Base-by-base conservation (phyloP, 108 stramenopile genomes). In the Nitzschia sp. region DNA sequence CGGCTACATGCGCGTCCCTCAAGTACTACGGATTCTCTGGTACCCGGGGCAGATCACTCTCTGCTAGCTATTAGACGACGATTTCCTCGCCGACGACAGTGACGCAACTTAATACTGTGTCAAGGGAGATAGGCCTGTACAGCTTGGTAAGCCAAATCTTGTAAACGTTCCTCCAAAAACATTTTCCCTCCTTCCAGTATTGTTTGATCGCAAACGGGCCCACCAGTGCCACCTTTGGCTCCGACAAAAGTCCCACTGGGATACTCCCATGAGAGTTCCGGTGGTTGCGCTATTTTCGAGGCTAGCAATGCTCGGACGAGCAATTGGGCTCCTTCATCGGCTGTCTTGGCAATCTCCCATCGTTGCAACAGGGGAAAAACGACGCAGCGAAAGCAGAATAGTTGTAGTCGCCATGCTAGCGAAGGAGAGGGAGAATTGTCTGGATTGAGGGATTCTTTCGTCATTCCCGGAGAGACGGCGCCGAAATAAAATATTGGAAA, bases 121-220 rank as follows among this genome's bases (percentile, higher is more conserved):
- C 38, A 41, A 41, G 48, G 19, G 19, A 50, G 13, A 22, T 50
- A 50, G 17, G 19, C 16, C 17, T 35, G 69, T 1, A 70, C 47
- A 4, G 44, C 69, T 17, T 48, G 27, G 26, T 31, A 70, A 16
- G 58, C 69, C 32, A 36, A 35, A 0, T 35, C 29, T 48, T 59
- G 69, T 21, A 57, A 32, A n/a, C 17, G 29, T 33, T 15, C 23
- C 31, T 70, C 31, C 17, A 30, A 31, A 41, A 70, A 46, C 38
- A 58, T 27, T 34, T 59, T 19, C 26, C 47, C 58, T 23, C 48
- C 58, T 9, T 56, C 52, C 50, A 72, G 26, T 2, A 26, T 35
- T 1, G 71, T 15, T 50, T 72, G 71, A 30, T 72, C 71, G 32
- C 71, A 72, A 9, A 72, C 21, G 15, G 60, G 61, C 31, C 71